Evolutionary conservation across 2,329 filamentous ascomycete species (phyloP).

Genomic region (Rhytidhysteron rufulum): DNA sequence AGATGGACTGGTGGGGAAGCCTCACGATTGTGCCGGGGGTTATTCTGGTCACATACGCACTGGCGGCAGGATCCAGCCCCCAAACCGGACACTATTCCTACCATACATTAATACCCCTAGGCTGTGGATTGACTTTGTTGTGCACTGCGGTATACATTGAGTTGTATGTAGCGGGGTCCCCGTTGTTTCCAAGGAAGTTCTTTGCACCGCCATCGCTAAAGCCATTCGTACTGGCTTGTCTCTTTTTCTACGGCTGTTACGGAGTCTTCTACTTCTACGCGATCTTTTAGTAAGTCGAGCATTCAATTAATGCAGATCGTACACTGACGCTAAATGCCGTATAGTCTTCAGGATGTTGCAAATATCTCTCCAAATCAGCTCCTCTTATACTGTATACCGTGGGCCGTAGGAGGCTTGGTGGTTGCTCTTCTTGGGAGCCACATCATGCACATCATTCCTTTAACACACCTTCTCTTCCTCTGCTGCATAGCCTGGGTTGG

Average conservation of each 20-base stretch:
- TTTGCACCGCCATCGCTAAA: slow-evolving; percentile 67
- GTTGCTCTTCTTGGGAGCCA: slow-evolving; percentile 31
- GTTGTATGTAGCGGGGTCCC: slow-evolving; percentile 64
- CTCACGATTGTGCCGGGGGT: slow-evolving; percentile 48
- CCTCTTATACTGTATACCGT: slow-evolving; percentile 33
- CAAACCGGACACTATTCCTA: slow-evolving; percentile 65
- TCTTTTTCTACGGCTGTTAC: slow-evolving; percentile 44
- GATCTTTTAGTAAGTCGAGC: slow-evolving; percentile 28
- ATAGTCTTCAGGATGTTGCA: slow-evolving; percentile 25
- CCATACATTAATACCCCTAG: slow-evolving; percentile 62
- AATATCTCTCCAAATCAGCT: slow-evolving; percentile 26
- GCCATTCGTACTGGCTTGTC: slow-evolving; percentile 27
- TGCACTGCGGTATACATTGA: slow-evolving; percentile 64
- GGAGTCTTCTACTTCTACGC: slow-evolving; percentile 37
- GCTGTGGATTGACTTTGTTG: slow-evolving; percentile 60
- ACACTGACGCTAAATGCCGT: neutral
- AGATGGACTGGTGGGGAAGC: slow-evolving; percentile 37
- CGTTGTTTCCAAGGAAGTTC: slow-evolving; percentile 65
- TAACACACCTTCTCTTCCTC: slow-evolving; percentile 16
- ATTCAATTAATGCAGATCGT: slow-evolving; percentile 2
- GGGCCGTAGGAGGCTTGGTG: slow-evolving; percentile 33
- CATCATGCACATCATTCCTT: slow-evolving; percentile 32
- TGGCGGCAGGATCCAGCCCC: slow-evolving; percentile 66
- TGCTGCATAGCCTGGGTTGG: slow-evolving; percentile 29
- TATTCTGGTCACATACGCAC: slow-evolving; percentile 67